Evolutionary conservation across 352 stramenopile genomes (phyloP).

Genomic region (Nothophytophthora sp.): DNA sequence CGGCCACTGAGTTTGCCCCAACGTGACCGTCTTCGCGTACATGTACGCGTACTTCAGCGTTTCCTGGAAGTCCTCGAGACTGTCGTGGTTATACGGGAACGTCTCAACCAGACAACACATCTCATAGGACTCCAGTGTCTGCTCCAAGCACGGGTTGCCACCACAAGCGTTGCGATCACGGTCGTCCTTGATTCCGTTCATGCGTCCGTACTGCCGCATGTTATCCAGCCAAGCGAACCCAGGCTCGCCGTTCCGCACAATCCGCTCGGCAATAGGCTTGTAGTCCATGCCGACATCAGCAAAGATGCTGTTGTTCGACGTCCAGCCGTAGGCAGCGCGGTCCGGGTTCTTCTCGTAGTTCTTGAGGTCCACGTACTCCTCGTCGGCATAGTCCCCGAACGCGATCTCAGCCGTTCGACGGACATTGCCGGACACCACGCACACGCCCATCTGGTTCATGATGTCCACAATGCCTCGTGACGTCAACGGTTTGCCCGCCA

Average conservation of each 20-base stretch:
- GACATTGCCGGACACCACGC: constrained; percentile 93
- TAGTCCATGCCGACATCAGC: constrained; percentile 94
- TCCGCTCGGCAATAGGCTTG: constrained; percentile 77
- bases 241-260: constrained; percentile 90
- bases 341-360: constrained; percentile 92
- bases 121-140: constrained; percentile 92
- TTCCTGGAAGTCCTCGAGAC: constrained; percentile 86
- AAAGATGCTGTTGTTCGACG: constrained; percentile 95
- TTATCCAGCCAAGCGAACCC: constrained; percentile 96
- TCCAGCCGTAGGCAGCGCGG: constrained; percentile 89
- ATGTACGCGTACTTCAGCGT: constrained; percentile 89
- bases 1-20: constrained; percentile 91
- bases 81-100: constrained; percentile 87
- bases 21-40: constrained; percentile 95
- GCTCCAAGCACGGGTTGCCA: constrained; percentile 93
- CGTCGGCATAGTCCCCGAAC: constrained; percentile 87
- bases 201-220: constrained; percentile 90
- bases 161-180: constrained; percentile 82
- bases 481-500: constrained; percentile 55
- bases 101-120: constrained; percentile 96
- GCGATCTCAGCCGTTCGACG: constrained; percentile 93
- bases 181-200: constrained; percentile 84
- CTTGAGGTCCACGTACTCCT: constrained; percentile 92
- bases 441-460: constrained; percentile 93
- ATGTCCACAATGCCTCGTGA: constrained; percentile 90